Evolutionary conservation across 2,329 filamentous ascomycete species (phyloP).

Genomic region (Erysiphe pisi): DNA sequence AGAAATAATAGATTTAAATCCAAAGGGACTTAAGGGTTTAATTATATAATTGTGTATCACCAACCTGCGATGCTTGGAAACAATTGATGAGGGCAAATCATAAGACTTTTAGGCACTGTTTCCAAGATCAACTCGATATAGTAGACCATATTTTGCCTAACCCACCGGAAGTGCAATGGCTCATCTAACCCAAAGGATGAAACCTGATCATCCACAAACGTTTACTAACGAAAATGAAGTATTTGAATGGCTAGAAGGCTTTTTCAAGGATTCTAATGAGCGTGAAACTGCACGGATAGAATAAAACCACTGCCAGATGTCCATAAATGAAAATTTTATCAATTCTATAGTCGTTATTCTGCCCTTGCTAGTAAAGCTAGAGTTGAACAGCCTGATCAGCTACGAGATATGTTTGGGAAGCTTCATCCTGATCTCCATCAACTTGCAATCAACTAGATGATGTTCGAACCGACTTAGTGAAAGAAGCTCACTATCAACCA

Average conservation of each 20-base stretch:
- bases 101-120: background rate
- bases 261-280: slow-evolving; percentile 14
- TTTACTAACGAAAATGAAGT: background rate
- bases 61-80: background rate
- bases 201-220: background rate
- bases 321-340: background rate
- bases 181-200: background rate
- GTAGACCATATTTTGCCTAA: background rate
- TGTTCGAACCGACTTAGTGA: slow-evolving; percentile 23
- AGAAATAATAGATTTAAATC: background rate
- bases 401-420: slow-evolving; percentile 10
- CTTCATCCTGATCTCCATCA: background rate
- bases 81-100: background rate
- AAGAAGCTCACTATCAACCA: slow-evolving; percentile 25
- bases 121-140: background rate
- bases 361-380: background rate
- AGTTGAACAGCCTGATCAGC: background rate
- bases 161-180: background rate
- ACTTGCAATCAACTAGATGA: slow-evolving; percentile 14
- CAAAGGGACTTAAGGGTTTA: background rate
- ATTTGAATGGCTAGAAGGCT: background rate
- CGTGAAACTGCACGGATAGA: slow-evolving; percentile 22
- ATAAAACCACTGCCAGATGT: background rate
- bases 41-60: background rate
- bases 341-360: background rate